Evolutionary conservation across 2,329 filamentous ascomycete species (phyloP), one percentile per base, ranked within the genome.

Genomic region (Plenodomus tracheiphilus): DNA sequence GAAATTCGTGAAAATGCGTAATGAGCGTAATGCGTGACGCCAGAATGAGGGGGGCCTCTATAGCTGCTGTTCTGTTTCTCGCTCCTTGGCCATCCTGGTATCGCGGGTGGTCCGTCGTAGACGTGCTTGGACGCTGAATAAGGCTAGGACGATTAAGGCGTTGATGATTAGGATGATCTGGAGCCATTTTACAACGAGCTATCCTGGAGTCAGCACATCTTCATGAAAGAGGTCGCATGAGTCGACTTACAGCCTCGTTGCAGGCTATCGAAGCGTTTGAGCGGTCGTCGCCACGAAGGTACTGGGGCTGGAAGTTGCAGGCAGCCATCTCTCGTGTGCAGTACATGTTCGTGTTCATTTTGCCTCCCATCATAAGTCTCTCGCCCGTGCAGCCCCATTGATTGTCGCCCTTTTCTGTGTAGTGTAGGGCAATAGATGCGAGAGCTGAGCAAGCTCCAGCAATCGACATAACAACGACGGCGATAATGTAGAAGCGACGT

Each of bases 161-260:
- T 56, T 54, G 15, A 66, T 9, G 2, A 64, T 46, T 8, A 69
- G 39, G 16, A 62, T 43, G 22, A 69, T 51, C 30, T 67, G 65
- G 16, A 68, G 20, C 65, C 65, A 69, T 39, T 68, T 68, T 5
- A 64, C 61, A 15, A 56, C 50, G 7, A 57, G 44, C 66, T 68
- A 36, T 9, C 15, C 1, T 3, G 1, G 20, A 51, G 25, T 51
- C n/a, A 57, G 49, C 25, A 30, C 10, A 43, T 34, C 8, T 30
- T n/a, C 18, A 30, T 8, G 20, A 3, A 9, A 10, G 16, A 35
- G 18, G 46, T 37, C 8, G 10, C 17, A 2, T 8, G 7, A 7
- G 18, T 30, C 9, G 4, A 63, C 66, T 61, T 30, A 69, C 66
- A 25, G 59, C 53, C 41, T 63, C 61, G 21, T 56, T 58, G 48